Evolutionary conservation across 352 stramenopile genomes (phyloP).

Genomic region (Phytophthora pinifolia): DNA sequence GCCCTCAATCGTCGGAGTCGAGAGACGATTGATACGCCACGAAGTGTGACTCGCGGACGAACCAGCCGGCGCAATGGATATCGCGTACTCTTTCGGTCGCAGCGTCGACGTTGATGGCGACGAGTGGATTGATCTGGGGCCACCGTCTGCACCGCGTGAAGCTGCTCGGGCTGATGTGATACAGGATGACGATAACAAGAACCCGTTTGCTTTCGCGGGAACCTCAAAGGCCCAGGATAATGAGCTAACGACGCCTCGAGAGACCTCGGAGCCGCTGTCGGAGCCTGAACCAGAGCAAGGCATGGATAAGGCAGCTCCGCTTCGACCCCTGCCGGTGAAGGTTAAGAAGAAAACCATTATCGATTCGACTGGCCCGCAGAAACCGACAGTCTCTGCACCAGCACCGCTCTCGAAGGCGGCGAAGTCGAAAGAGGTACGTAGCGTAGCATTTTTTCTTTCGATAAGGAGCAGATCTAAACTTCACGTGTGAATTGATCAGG

Average conservation of each 20-base stretch:
- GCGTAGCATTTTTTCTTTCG: too few species aligned
- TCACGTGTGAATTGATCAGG: constrained; percentile 23
- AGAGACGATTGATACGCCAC: constrained; percentile 8
- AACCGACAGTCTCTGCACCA: background rate
- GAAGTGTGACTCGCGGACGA: constrained; percentile 14
- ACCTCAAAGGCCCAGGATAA: background rate
- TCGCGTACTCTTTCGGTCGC: constrained; percentile 18
- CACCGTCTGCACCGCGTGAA: background rate
- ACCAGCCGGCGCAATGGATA: constrained; percentile 7
- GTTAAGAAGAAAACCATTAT: background rate
- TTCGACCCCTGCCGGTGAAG: background rate
- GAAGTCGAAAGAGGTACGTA: constrained; percentile 35
- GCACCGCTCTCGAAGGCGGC: constrained; percentile 19
- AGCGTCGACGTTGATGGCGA: constrained; percentile 30
- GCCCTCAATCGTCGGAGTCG: background rate
- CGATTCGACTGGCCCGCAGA: background rate
- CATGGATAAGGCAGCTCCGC: background rate
- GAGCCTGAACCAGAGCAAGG: constrained; percentile 10
- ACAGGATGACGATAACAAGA: constrained; percentile 2
- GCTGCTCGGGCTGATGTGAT: background rate
- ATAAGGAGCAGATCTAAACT: too few species aligned
- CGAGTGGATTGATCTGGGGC: constrained; percentile 54
- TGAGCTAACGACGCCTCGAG: background rate
- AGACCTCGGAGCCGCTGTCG: background rate
- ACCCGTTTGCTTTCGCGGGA: background rate